Percentiles rank a stretch among this genome's conserved stretches.
Evolutionary conservation across 345 rosid species (phyloP).

Genomic region (Eucalyptus sideroxylon): DNA sequence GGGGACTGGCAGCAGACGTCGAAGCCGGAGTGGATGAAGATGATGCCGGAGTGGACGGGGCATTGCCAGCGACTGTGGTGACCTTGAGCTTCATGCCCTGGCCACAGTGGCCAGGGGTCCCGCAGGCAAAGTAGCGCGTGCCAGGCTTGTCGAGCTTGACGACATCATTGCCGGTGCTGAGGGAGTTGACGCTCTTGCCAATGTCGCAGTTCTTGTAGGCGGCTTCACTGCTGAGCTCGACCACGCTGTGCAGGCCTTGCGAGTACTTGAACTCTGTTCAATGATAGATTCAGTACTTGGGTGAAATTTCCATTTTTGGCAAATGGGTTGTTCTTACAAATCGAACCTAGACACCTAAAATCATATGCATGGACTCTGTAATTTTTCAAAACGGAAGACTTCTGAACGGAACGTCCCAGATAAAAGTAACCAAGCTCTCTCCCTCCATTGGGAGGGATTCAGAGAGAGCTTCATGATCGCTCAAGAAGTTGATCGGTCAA

Average conservation of each 20-base stretch:
- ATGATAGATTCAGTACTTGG: background rate
- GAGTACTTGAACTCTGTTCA: slow-evolving; percentile 64
- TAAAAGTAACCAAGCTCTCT: background rate
- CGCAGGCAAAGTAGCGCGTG: slow-evolving; percentile 75
- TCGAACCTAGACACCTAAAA: background rate
- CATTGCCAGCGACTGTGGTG: slow-evolving; percentile 36
- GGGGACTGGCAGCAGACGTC: background rate
- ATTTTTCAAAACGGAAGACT: background rate
- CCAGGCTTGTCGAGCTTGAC: slow-evolving; percentile 62
- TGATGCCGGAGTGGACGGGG: slow-evolving; percentile 32
- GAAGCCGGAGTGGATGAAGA: slow-evolving; percentile 2
- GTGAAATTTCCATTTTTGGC: background rate
- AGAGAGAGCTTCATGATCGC: background rate
- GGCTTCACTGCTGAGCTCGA: slow-evolving; percentile 54
- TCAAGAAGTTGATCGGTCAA: too few relatives aligned
- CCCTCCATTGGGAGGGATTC: background rate
- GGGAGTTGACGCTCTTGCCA: slow-evolving; percentile 49
- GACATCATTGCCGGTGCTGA: slow-evolving; percentile 61
- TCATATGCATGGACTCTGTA: background rate
- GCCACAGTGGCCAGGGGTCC: slow-evolving; percentile 73
- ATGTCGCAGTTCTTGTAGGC: slow-evolving; percentile 78
- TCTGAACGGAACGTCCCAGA: background rate
- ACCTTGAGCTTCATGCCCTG: slow-evolving; percentile 89
- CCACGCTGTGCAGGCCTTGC: slow-evolving; percentile 76
- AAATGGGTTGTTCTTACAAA: background rate